Evolutionary conservation across 768 basidiomycete genomes (phyloP), one percentile per base, ranked within the genome.

Genomic region (Neoboletus subvelutipes): DNA sequence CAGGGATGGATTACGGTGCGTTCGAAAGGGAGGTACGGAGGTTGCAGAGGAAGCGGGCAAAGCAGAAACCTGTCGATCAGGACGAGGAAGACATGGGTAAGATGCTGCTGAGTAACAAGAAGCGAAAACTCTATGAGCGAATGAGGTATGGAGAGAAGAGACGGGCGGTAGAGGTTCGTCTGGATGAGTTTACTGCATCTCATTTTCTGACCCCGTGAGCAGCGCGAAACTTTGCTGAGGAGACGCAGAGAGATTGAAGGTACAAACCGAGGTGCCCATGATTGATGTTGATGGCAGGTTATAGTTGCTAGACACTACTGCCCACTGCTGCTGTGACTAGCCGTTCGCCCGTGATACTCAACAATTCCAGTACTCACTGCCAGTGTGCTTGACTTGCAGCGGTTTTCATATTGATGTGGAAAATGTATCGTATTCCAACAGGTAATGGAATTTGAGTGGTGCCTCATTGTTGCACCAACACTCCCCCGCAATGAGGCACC

Each of bases 71-170:
- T 60, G 76, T 76, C 60, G 72, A 75, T 60, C 33, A 64, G 61
- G 45, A 65, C 20, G 92, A 94, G 69, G 79, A 85, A 65, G 90
- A 95, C 69, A 92, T 96, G 89, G 88, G 91, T 74, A 96, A 95
- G 81, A 96, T 98, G 87, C 81, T 98, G 84, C 87, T 97, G 87
- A 96, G 92, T 77, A 94, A 92, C 73, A 93, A 90, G 76, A 89
- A 96, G 73, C 83, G 86, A 65, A 95, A 95, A 74, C 74, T 97
- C 65, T 96, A 95, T 71, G 92, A 94, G 74, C 89, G 89, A 75
- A 90, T 97, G 84, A 92, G 94, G 76, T 84, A 90, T 69, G 86
- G 87, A 62, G 83, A 95, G 69, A 80, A 82, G 70, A 90, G 87
- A 75, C 86, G 86, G 58, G 78, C 79, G 15, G 75, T 80, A 26